Evolutionary conservation across 257 asterid genomes (phyloP).

Genomic region (Leonotis leonurus): DNA sequence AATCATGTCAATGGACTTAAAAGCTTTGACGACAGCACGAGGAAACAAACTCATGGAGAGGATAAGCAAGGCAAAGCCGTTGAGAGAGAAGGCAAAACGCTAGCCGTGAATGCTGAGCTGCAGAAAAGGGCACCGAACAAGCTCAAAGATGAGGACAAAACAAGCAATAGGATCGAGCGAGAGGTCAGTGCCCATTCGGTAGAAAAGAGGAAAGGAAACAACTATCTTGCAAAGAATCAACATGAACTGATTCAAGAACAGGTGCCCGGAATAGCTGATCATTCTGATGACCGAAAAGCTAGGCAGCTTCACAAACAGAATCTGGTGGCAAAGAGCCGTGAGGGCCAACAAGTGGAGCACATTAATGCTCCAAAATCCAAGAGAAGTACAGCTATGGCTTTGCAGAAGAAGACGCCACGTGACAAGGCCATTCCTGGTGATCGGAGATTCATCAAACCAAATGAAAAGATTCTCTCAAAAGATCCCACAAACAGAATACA

Average conservation of each 20-base stretch:
- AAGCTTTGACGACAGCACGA: conserved; percentile 23
- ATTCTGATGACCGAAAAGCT: conserved; percentile 29
- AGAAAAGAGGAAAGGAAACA: conserved; percentile 29
- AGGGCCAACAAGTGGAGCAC: conserved; percentile 33
- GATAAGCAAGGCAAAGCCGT: conserved; percentile 22
- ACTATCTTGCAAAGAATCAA: conserved; percentile 20
- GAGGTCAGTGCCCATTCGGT: conserved; percentile 16
- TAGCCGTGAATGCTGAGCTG: conserved; percentile 9
- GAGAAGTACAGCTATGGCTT: conserved; percentile 22
- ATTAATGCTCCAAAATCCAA: conserved; percentile 31
- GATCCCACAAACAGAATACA: conserved; percentile 15
- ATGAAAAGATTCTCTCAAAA: conserved; percentile 24
- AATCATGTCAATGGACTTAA: conserved; percentile 24
- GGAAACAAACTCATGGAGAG: conserved; percentile 22
- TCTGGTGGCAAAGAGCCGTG: conserved; percentile 25
- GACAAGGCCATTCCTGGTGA: conserved; percentile 26
- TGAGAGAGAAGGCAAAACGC: conserved; percentile 16
- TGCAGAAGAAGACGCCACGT: conserved; percentile 32
- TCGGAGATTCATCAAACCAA: conserved; percentile 20
- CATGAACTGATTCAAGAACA: conserved; percentile 22
- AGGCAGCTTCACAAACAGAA: conserved; percentile 37
- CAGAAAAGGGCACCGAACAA: conserved; percentile 29
- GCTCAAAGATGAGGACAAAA: conserved; percentile 23
- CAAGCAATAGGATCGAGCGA: conserved; percentile 22
- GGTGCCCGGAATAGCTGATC: conserved; percentile 25